Base-by-base conservation (phyloP, 495 filamentous ascomycete species). In the Trichoderma asperelloides region DNA sequence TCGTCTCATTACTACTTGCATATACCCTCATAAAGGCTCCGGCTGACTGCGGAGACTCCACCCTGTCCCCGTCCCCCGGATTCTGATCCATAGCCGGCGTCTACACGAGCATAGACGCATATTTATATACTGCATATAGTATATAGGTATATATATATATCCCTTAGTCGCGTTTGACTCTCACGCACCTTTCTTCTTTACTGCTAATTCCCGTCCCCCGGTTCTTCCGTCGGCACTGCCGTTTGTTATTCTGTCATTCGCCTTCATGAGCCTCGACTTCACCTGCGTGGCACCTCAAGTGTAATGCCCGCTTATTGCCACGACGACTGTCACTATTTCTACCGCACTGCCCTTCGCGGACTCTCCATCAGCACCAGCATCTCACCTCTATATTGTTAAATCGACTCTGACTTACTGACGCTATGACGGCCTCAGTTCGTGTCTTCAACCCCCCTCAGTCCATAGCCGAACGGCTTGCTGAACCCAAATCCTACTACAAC, bases 281-380 rank as follows among this genome's bases (percentile, higher is more conserved):
- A 60, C 30, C n/a, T 60, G 55, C 71, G 49, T 57, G 60, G 63
- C 43, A 68, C 40, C 65, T 74, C 74, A 66, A 78, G 77, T 80
- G 79, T 78, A 75, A 95, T 94, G 90, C 91, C 91, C 79, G 78
- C 84, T 69, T 95, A 92, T 76, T 96, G 80, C 76, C 81, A 89
- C 62, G 89, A 95, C 82, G 90, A 96, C 75, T 96, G 90, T 74
- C 91, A 95, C 75, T 95, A 94, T 77, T 96, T 96, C 83, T 93
- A 91, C 82, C 89, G 90, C 82, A 93, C 86, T 73, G 89, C 91
- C 70, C 78, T 95, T 77, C 90, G 88, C 81, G 86, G 92, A 75
- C 80, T 94, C 47, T 93, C 89, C 68, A 88, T 96, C 67, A 81
- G 86, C 75, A 93, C 89, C 67, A 82, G 78, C 71, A 86, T 95